Evolutionary conservation across 139 green algal genomes (phyloP).

Genomic region (Astrephomene gubernaculifera): DNA sequence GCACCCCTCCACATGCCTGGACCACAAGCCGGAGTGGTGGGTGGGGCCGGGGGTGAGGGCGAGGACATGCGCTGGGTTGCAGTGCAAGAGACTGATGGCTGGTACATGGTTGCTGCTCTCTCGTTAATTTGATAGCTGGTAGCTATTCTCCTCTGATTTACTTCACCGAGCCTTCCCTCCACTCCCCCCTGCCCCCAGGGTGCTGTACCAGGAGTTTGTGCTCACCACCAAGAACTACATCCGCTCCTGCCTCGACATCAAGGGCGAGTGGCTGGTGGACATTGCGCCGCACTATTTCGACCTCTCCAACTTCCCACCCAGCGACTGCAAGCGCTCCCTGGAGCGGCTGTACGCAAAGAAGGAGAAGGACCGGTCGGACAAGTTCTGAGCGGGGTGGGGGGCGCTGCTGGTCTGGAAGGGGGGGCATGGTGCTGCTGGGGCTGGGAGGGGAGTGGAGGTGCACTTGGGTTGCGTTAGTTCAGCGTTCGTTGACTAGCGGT

Average conservation of each 20-base stretch:
- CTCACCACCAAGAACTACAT: conserved; percentile 98
- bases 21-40: conserved; percentile 91
- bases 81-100: no score
- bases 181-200: conserved; percentile 63
- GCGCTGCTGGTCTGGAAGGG: no score
- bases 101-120: no score
- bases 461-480: no score
- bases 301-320: conserved; percentile 93
- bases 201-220: conserved; percentile 99
- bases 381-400: conserved; percentile 13
- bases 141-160: no score
- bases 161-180: no score
- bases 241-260: conserved; percentile 91
- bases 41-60: not conserved
- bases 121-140: no score
- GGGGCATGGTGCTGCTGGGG: no score
- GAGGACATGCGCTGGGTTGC: no score
- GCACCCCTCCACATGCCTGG: conserved; percentile 95
- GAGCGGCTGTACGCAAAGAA: conserved; percentile 87
- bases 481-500: no score
- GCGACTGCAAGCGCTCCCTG: conserved; percentile 85
- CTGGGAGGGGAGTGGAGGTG: not conserved
- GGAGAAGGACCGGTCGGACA: conserved; percentile 32
- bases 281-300: conserved; percentile 98
- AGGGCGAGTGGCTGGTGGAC: conserved; percentile 97